phyloP scores from a whole-genome alignment of 306 rosid species.

The Pueraria montana region DNA sequence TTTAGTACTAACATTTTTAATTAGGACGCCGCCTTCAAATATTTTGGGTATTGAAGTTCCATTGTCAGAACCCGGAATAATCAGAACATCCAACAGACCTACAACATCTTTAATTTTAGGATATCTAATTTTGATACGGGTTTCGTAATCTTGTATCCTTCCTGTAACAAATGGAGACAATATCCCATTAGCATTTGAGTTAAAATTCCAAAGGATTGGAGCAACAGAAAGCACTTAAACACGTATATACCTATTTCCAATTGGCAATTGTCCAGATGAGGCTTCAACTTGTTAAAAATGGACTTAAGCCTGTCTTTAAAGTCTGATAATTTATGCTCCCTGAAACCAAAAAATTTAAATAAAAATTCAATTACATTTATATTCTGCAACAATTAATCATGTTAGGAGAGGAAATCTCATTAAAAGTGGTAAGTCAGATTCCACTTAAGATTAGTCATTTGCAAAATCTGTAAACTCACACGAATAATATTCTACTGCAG shows the following conservation, averaged over 20 bases:
- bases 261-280: background rate
- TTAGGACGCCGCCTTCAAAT: background rate
- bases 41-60: conserved; percentile 5
- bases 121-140: background rate
- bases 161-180: conserved; percentile 13
- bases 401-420: too few relatives aligned
- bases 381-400: background rate
- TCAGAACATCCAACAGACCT: conserved; percentile 39
- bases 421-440: too few relatives aligned
- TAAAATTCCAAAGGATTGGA: background rate
- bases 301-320: conserved; percentile 8
- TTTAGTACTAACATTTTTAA: conserved; percentile 32
- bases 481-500: too few relatives aligned
- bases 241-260: conserved; percentile 24
- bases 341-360: background rate
- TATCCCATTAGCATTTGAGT: background rate
- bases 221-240: background rate
- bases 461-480: too few relatives aligned
- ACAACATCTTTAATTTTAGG: conserved; percentile 35
- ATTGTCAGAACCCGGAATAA: background rate
- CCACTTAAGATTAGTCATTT: too few relatives aligned
- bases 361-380: background rate
- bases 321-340: conserved; percentile 32
- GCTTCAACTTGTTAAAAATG: background rate
- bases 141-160: background rate